Base-by-base conservation (phyloP, 2,329 filamentous ascomycete genomes). In the Pseudocercospora fijiensis region DNA sequence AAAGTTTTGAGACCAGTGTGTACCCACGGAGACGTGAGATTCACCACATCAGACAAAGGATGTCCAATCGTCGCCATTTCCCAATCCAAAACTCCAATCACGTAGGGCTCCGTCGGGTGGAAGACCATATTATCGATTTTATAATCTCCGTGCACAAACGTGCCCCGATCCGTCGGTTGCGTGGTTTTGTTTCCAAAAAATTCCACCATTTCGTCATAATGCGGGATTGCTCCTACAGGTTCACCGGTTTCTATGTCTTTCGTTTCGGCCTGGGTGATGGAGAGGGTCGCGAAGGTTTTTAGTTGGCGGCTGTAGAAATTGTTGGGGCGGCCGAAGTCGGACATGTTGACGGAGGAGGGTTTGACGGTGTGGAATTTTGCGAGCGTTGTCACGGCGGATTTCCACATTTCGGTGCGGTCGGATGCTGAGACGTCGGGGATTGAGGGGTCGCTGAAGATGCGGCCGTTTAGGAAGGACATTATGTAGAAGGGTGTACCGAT, bases 31-130 rank as follows among this genome's bases (percentile, higher is more conserved):
- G 72, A 71, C 18, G 88, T 77, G 18, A 98, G 82, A 78, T 98
- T 98, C 76, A 88, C 88, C 45, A 98, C 81, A 76, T 99, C 95
- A 5, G 90, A 94, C 22, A 98, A 85, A 0, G 95, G 95, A 76
- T 99, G 94, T n/a, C 95, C 95, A 60, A 97, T 88, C 0, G 95
- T 98, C 37, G 92, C 92, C 92, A 99, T 96, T 81, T 98, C 95
- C 94, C 94, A 98, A 79, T 99, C 95, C 5, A 98, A 80, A 60
- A 98, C 92, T 3, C 94, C 95, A 77, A 98, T 93, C 11, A 98
- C 93, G 59, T 88, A 83, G 5, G 93, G 87, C 76, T 94, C 90
- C 0, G 90, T 93, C 79, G 90, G 90, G 80, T 97, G 91, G 77
- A 96, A 99, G 56, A 82, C 80, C 27, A 83, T 73, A 62, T 82